Percentiles rank a stretch among this genome's conserved stretches.
Evolutionary conservation across 2,329 filamentous ascomycete species (phyloP).

Genomic region (Pestalotiopsis fici): DNA sequence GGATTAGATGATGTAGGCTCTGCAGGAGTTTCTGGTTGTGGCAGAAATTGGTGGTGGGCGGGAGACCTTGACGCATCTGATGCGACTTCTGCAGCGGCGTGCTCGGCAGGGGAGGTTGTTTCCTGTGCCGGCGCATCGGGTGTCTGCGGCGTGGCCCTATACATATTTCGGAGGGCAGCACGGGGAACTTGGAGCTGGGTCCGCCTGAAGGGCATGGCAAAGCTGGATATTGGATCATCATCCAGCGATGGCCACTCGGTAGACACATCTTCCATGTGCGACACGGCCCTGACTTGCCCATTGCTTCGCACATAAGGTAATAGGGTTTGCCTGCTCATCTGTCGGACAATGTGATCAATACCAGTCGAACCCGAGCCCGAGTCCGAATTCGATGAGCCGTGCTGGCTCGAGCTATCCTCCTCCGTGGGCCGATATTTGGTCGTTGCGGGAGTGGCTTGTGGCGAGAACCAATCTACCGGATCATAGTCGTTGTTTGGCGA

Average conservation of each 20-base stretch:
- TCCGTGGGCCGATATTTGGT: slow-evolving; percentile 2
- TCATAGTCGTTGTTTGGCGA: slow-evolving; percentile 13
- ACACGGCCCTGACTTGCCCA: background rate
- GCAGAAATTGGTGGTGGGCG: background rate
- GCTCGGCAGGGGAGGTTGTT: background rate
- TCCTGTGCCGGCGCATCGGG: background rate
- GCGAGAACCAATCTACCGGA: background rate
- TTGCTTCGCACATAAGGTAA: slow-evolving; percentile 6
- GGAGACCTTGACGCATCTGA: background rate
- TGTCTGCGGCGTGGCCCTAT: background rate
- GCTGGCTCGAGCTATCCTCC: background rate
- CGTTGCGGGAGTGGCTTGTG: background rate
- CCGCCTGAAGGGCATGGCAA: background rate
- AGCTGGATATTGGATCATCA: background rate
- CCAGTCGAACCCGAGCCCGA: background rate
- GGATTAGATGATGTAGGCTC: slow-evolving; percentile 19
- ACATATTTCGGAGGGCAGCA: background rate
- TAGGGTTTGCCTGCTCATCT: slow-evolving; percentile 22
- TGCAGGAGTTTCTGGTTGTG: slow-evolving; percentile 14
- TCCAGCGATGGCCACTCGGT: background rate
- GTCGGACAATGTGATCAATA: slow-evolving; percentile 18
- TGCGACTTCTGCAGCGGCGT: background rate
- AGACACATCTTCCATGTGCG: background rate
- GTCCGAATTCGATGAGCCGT: background rate
- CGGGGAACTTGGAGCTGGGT: background rate